Base-by-base conservation (phyloP, 2,329 filamentous ascomycete genomes). In the Leptodontidium sp. region DNA sequence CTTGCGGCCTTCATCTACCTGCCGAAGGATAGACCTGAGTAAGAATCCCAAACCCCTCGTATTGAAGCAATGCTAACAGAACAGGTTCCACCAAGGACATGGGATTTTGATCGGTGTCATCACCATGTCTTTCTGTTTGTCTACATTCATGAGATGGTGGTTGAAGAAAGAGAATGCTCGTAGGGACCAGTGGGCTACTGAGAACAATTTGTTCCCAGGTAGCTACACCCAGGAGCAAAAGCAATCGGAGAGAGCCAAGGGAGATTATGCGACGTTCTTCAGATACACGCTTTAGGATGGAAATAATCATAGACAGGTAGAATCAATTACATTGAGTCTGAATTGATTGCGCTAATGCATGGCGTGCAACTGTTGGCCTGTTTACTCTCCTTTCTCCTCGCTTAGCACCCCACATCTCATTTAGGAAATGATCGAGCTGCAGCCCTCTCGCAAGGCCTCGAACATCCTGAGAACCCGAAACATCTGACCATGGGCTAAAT, bases 1-100 rank as follows among this genome's bases (percentile, higher is more conserved):
- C 79, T 87, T 65, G 80, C 84, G 0, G 80, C 81, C 5, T 85
- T 83, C 69, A 80, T 86, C n/a, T 87, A 84, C 70, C 75, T 82
- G 14, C 68, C 78, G 49, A 79, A 80, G 47, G 80, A 85, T 59
- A 49, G 55, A 17, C 72, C 72, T 4, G 64, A 71, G 72, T 74
- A 69, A 38, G 61, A 52, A 1, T 5, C 14, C n/a, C n/a, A 71
- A 38, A 15, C 5, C 14, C 14, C 21, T 2, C 9, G 43, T 12
- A 0, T 17, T 45, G 17, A 40, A 38, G 14, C 4, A 8, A 15
- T 11, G 24, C 43, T 43, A 47, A 61, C 35, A 35, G 17, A 21
- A n/a, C 29, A 68, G 67, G n/a, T 68, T 68, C 58, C 61, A 66
- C n/a, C 63, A 64, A 14, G 63, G 67, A 17, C 58, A 68, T 24